Percentiles rank a stretch among this genome's conserved stretches.
These are phyloP conservation scores for Hypocreales sp. DNA, from an alignment of 2,329 filamentous ascomycete genomes.

Conservation along the genomic window DNA sequence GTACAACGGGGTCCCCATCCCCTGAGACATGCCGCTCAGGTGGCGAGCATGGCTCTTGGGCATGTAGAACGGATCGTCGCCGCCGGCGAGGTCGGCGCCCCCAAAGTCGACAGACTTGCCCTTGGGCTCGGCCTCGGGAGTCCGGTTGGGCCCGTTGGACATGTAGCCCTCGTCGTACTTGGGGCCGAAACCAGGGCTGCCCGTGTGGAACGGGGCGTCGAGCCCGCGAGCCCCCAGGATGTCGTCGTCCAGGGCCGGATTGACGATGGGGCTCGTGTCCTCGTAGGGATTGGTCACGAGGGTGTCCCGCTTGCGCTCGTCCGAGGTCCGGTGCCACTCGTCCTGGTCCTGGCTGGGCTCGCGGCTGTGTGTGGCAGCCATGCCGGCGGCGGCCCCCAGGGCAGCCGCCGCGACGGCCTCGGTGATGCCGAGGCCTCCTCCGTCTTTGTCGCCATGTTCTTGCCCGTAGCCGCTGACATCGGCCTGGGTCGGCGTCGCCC, in stretches of 20 bases:
- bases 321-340: conserved; percentile 47
- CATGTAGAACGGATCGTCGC: conserved; percentile 52
- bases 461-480: conserved; percentile 12
- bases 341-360: conserved; percentile 42
- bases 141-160: conserved; percentile 50
- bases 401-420: conserved; percentile 40
- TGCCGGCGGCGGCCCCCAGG: conserved; percentile 31
- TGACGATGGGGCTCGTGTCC: conserved; percentile 45
- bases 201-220: conserved; percentile 30
- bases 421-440: conserved; percentile 26
- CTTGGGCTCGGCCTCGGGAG: conserved; percentile 34
- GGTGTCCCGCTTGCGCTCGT: conserved; percentile 50
- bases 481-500: conserved; percentile 31
- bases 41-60: conserved; percentile 46
- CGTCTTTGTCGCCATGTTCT: conserved; percentile 15
- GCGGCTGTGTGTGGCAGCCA: conserved; percentile 31
- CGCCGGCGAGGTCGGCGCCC: conserved; percentile 28
- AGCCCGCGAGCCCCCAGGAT: conserved; percentile 26
- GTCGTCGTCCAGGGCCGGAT: conserved; percentile 34
- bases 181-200: conserved; percentile 41
- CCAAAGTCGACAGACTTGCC: conserved; percentile 40
- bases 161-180: conserved; percentile 83
- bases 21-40: conserved; percentile 80
- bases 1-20: conserved; percentile 78
- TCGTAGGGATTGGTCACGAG: conserved; percentile 54